Evolutionary conservation across 2,329 filamentous ascomycete species (phyloP), one percentile per base, ranked within the genome.

Genomic region (Fusarium sp.): DNA sequence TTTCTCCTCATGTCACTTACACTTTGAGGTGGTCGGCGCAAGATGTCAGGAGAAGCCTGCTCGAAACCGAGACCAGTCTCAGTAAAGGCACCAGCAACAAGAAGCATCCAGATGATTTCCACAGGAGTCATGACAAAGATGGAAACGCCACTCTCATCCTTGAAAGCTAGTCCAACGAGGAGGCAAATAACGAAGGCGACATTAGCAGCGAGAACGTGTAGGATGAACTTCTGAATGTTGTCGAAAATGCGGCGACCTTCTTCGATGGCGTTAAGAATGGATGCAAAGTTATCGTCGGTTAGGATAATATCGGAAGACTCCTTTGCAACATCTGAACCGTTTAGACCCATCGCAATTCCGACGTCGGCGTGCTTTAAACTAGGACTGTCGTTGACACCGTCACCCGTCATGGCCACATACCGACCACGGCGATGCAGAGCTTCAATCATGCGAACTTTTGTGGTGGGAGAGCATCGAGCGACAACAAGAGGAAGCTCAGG

Each of bases 1-100:
- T 34, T 8, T 20, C 31, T 25, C 11, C 14, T n/a, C 4, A 6
- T 8, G 10, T 42, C 9, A 61, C 68, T 68, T 66, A 72, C 71
- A 51, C 66, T 73, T 8, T 73, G 67, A 11, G 90, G 91, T 6
- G 89, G 89, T 0, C 90, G 84, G 36, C 83, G 77, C 77, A 92
- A 86, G 67, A 92, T 88, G 74, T 92, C 90, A 0, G 88, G 85
- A 0, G 87, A 86, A 0, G 90, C 89, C 44, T 84, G 80, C 77
- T 93, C 90, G 79, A 91, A 89, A 3, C 90, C 90, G 6, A 93
- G 83, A 53, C 90, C 90, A 82, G 92, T 91, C 71, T 91, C 90
- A 1, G 89, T 89, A 67, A 92, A 84, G 0, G 86, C 87, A 55
- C 88, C 90, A 0, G 90, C 92, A 56, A 91, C 86, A 85, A 92